Base-by-base conservation (phyloP, 257 asterid genomes). In the Ilex aquifolium region DNA sequence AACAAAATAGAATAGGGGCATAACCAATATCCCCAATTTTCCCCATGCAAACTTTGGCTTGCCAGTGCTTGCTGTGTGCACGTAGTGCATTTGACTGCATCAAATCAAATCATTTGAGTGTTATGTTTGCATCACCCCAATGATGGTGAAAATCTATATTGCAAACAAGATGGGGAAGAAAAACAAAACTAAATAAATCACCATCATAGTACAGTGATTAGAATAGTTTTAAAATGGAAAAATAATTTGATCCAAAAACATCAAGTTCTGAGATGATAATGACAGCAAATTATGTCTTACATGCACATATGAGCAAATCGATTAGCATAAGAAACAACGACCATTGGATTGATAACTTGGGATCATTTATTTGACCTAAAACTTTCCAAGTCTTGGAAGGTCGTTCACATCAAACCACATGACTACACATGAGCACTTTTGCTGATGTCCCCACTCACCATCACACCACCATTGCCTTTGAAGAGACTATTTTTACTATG, bases 1-100 rank as follows among this genome's bases (percentile, higher is more conserved):
- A 51, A 69, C 78, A 73, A 85, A 92, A 92, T 56, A 92, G 84
- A 67, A 82, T 44, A 13, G 96, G 99, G 60, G 95, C 97, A 69
- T 79, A 89, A 73, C 97, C 99, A 72, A 67, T 69, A 59, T 68
- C 69, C 58, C 95, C 83, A 5, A 74, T 83, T 58, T 72, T 89
- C 70, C 86, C 79, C 32, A 74, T 59, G 67, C 75, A 87, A 64
- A 79, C 62, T 68, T 61, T 82, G 77, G 69, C 79, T 65, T 65
- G 66, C 97, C 95, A 82, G 62, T 72, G 64, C 66, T 72, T 80
- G 71, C 69, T 78, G 66, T 72, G 88, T 31, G 83, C 76, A 11
- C 70, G 79, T 57, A 61, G 72, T 57, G 86, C 97, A 77, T 65
- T 83, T 71, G 89, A 77, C 99, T 92, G 89, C 83, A 81, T 57